These are phyloP conservation scores for Botryotinia narcissicola DNA, from an alignment of 2,329 filamentous ascomycete species.

Conservation along the genomic window DNA sequence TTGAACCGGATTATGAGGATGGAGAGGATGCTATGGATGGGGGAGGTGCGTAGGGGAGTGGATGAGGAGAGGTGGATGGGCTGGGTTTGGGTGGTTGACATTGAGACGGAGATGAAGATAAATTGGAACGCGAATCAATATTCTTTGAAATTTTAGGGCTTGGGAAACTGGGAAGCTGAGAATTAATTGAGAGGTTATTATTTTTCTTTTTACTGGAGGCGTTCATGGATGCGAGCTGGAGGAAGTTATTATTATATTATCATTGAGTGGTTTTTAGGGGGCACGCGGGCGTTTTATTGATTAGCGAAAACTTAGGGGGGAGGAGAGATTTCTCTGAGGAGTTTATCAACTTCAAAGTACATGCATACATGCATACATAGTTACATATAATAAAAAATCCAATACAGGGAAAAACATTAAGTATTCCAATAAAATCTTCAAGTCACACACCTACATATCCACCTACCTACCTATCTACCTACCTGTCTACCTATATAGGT, in stretches of 20 bases:
- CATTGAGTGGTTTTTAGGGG: neutral
- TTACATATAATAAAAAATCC: neutral
- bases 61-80: neutral
- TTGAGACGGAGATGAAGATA: neutral
- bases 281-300: neutral
- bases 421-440: neutral
- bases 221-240: neutral
- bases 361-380: neutral
- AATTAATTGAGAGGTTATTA: neutral
- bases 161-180: neutral
- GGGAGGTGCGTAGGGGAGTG: neutral
- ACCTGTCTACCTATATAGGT: accelerated
- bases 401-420: neutral
- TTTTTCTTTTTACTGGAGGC: neutral
- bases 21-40: neutral
- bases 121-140: too few species aligned
- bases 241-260: neutral
- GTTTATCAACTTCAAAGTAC: neutral
- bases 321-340: neutral
- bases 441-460: neutral
- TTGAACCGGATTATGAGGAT: slow-evolving; percentile 34
- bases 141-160: neutral
- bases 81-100: neutral
- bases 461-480: too few species aligned
- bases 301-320: neutral